A percentile compares a stretch with the other conserved stretches of the same genome.
These are phyloP conservation scores for Chlorella sp. DNA, from an alignment of 139 green algal species.

Conservation along the genomic window DNA sequence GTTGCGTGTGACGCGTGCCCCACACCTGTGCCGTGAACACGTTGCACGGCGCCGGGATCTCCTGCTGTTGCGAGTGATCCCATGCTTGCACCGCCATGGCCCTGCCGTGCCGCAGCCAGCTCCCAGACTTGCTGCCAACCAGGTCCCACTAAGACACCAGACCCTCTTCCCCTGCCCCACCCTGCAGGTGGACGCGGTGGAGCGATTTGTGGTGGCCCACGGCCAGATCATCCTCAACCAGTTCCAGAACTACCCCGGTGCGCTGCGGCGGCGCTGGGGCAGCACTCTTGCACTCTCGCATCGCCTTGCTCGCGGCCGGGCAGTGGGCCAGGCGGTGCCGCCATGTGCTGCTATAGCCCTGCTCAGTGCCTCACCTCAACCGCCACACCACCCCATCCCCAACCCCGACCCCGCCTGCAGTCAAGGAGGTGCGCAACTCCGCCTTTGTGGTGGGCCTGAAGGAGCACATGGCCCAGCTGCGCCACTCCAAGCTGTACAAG, in stretches of 20 bases:
- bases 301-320: no score
- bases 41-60: no score
- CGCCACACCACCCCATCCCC: neutral
- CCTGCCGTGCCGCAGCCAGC: neutral
- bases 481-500: slow-evolving; percentile 89
- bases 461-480: slow-evolving; percentile 68
- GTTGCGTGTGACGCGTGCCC: no score
- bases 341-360: no score
- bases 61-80: neutral
- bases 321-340: no score
- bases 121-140: neutral
- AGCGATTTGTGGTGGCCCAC: slow-evolving; percentile 93
- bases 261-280: no score
- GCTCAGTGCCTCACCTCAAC: neutral
- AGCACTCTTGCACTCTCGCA: no score
- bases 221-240: slow-evolving; percentile 95
- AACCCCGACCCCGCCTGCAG: neutral
- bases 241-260: slow-evolving; percentile 79
- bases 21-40: no score
- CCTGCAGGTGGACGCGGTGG: slow-evolving; percentile 65
- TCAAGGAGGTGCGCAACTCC: slow-evolving; percentile 62
- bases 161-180: neutral
- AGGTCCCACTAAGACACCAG: no score
- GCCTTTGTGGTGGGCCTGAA: slow-evolving; percentile 79
- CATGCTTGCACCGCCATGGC: neutral